Conservation (phyloP, 2,329 filamentous ascomycete genomes). For the Claviceps maximensis region DNA sequence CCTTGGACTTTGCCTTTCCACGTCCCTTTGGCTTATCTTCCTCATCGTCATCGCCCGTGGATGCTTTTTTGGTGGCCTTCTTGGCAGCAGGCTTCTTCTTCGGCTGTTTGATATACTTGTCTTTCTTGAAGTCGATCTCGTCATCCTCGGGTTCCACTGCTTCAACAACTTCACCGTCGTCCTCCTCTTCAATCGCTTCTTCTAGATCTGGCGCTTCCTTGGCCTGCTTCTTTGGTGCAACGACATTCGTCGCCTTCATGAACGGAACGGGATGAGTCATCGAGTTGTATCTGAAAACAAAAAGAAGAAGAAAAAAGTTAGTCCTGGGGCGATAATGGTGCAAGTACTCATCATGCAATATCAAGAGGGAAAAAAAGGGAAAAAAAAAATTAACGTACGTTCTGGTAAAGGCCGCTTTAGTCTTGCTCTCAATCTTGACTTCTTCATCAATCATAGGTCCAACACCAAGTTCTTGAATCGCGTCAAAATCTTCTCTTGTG, state of each 20-base stretch:
- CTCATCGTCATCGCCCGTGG: conserved; percentile 37
- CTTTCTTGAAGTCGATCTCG: conserved; percentile 74
- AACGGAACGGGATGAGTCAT: conserved; percentile 84
- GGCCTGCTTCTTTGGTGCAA: conserved; percentile 55
- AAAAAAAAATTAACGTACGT: conserved; percentile 41
- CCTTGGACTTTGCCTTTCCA: conserved; percentile 32
- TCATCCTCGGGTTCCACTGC: conserved; percentile 52
- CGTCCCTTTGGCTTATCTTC: conserved; percentile 40
- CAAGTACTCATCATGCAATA: background rate
- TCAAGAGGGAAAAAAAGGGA: background rate
- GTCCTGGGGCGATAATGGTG: background rate
- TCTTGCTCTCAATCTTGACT: conserved; percentile 69
- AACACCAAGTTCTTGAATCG: conserved; percentile 79
- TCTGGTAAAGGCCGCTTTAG: conserved; percentile 82
- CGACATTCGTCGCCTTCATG: conserved; percentile 77
- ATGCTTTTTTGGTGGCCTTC: conserved; percentile 31
- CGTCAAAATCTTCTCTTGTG: conserved; percentile 89
- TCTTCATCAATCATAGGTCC: conserved; percentile 66
- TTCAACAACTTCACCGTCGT: conserved; percentile 52
- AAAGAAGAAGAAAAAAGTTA: background rate
- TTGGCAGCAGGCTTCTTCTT: conserved; percentile 49
- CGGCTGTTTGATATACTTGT: conserved; percentile 90
- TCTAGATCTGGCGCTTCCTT: conserved; percentile 85
- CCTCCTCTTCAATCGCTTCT: conserved; percentile 88
- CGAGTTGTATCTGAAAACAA: conserved; percentile 58